Percentiles rank a stretch among this genome's conserved stretches.
Conservation (phyloP, 768 basidiomycete species). For the Auricularia cornea region DNA sequence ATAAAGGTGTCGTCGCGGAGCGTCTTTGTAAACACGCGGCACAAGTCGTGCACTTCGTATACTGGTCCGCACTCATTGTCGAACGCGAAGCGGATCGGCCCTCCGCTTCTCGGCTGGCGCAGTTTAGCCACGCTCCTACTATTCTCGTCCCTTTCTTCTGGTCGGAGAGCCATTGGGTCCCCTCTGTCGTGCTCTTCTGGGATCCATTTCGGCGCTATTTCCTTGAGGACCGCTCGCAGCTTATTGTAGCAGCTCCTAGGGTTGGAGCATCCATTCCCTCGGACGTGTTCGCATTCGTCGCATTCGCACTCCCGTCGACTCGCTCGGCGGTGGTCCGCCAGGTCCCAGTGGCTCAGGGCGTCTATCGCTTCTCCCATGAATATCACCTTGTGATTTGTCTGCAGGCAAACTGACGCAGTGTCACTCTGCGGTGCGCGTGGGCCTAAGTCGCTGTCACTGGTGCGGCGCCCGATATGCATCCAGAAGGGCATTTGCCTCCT, state of each 20-base stretch:
- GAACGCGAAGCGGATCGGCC: too few species aligned
- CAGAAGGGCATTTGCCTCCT: background rate
- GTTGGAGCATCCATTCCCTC: background rate
- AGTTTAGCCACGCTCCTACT: too few species aligned
- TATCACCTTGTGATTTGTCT: background rate
- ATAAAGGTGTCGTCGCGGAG: too few species aligned
- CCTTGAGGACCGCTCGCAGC: background rate
- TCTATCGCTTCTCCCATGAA: background rate
- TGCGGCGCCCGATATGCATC: background rate
- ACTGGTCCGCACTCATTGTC: too few species aligned
- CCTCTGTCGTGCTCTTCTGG: conserved; percentile 11
- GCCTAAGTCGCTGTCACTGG: background rate
- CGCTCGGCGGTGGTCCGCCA: background rate
- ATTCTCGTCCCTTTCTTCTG: too few species aligned
- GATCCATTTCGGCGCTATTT: background rate
- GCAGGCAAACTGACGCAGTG: background rate
- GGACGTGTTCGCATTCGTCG: background rate
- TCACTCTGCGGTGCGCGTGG: background rate
- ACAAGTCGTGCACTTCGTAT: too few species aligned
- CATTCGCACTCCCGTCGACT: background rate
- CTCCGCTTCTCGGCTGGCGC: too few species aligned
- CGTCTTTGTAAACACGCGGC: too few species aligned
- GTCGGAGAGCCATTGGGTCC: too few species aligned
- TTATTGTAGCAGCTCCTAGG: background rate
- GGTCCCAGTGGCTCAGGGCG: conserved; percentile 16